These are phyloP conservation scores for Berberis vulgaris DNA, from an alignment of 164 flowering plant species.

Conservation along the genomic window DNA sequence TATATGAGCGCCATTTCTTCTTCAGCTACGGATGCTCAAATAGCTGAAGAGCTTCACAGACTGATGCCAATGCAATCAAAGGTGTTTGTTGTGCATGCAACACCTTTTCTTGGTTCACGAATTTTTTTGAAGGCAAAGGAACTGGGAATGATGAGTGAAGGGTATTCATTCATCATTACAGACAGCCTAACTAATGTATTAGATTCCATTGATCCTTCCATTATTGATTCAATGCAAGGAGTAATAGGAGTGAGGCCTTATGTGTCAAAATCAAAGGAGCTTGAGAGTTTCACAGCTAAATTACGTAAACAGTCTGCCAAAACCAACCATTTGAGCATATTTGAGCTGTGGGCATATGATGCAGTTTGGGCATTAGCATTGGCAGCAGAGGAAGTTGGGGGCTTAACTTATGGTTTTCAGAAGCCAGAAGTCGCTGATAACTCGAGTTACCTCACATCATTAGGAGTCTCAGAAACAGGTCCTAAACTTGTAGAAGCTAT, in stretches of 20 bases:
- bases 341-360: slow-evolving; percentile 31
- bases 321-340: slow-evolving; percentile 1
- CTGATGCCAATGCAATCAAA: slow-evolving; percentile 1
- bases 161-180: slow-evolving; percentile 13
- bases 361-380: slow-evolving; percentile 28
- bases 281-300: slow-evolving; percentile 5
- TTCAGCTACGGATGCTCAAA: not conserved
- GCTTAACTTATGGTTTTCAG: slow-evolving; percentile 1
- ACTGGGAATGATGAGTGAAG: slow-evolving; percentile 12
- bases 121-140: not conserved
- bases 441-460: slow-evolving; percentile 10
- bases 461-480: slow-evolving; percentile 28
- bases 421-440: not conserved
- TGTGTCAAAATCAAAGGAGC: slow-evolving; percentile 7
- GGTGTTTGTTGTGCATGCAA: slow-evolving; percentile 5
- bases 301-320: slow-evolving; percentile 6
- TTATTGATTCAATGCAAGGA: slow-evolving; percentile 17
- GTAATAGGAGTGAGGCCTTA: slow-evolving; percentile 15
- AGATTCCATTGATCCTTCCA: slow-evolving; percentile 9
- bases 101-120: not conserved
- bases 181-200: slow-evolving; percentile 10
- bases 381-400: slow-evolving; percentile 25
- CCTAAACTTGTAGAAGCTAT: slow-evolving; percentile 18
- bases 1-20: not conserved
- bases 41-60: slow-evolving; percentile 1